A percentile compares a stretch with the other conserved stretches of the same genome.
Evolutionary conservation across 805 yeast genomes (phyloP).

Genomic region (Zygosaccharomyces siamensis): DNA sequence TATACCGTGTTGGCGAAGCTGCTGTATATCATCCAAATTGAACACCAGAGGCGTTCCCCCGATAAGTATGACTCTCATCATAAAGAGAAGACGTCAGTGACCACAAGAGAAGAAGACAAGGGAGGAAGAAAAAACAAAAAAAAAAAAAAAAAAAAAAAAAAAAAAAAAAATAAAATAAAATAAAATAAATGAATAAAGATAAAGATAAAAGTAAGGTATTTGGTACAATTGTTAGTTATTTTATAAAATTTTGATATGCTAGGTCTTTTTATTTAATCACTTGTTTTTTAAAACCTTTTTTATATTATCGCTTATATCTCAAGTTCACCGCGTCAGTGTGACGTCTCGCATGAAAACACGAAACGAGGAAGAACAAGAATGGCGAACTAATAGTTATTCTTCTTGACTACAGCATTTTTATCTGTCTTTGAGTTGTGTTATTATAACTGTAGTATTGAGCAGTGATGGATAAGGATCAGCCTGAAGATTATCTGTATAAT

Average conservation of each 20-base stretch:
- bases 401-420: background rate
- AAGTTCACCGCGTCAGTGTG: background rate
- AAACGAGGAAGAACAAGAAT: background rate
- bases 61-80: background rate
- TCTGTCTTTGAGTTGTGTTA: too few relatives aligned
- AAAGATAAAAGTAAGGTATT: too few relatives aligned
- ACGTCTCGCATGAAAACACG: constrained; percentile 7
- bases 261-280: too few relatives aligned
- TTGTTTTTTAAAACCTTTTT: background rate
- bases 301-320: background rate
- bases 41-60: constrained; percentile 44
- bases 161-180: too few relatives aligned
- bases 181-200: too few relatives aligned
- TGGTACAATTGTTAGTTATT: too few relatives aligned
- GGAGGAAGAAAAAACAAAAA: too few relatives aligned
- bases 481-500: constrained; percentile 11
- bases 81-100: too few relatives aligned
- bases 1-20: constrained; percentile 57
- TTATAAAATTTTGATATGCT: too few relatives aligned
- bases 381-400: background rate
- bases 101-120: too few relatives aligned
- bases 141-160: too few relatives aligned
- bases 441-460: background rate
- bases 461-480: constrained; percentile 1
- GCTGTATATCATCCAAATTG: constrained; percentile 47